These are phyloP conservation scores for Ceratocystis cubensis DNA, from an alignment of 2,329 filamentous ascomycete species.

Conservation along the genomic window DNA sequence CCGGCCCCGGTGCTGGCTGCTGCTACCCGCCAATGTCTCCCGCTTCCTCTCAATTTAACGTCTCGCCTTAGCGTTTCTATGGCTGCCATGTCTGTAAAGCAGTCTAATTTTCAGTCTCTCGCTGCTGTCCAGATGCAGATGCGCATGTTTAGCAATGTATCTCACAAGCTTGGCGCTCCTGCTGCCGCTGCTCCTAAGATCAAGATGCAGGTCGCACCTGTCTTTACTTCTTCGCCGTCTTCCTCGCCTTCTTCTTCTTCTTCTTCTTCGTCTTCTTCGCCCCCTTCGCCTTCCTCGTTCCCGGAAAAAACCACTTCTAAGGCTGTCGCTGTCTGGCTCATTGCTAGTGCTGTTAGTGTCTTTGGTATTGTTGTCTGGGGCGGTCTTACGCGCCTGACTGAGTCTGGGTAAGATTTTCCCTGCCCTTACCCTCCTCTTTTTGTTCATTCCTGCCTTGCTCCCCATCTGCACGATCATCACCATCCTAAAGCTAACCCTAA, in stretches of 20 bases:
- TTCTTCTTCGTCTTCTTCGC: conserved; percentile 6
- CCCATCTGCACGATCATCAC: neutral
- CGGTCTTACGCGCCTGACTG: conserved; percentile 82
- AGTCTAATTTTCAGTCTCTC: neutral
- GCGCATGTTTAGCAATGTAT: conserved; percentile 17
- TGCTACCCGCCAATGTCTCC: conserved; percentile 9
- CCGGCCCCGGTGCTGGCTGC: neutral
- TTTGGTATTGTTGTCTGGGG: conserved; percentile 96
- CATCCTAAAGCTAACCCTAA: neutral
- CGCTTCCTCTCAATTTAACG: conserved; percentile 8
- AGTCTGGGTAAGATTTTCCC: conserved; percentile 63
- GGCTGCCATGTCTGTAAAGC: neutral
- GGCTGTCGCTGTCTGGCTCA: conserved; percentile 77
- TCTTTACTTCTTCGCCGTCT: conserved; percentile 7
- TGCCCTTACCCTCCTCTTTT: neutral
- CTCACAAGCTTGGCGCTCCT: conserved; percentile 8
- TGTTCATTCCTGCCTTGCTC: neutral
- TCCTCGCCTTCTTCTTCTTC: neutral
- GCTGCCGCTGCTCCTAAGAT: conserved; percentile 2
- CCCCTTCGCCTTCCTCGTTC: conserved; percentile 27
- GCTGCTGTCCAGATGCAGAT: conserved; percentile 10
- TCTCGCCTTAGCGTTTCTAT: neutral
- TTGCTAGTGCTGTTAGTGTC: conserved; percentile 82
- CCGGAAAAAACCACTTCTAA: conserved; percentile 57
- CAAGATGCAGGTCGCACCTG: neutral